Percentiles rank a stretch among this genome's conserved stretches.
These are phyloP conservation scores for Phytophthora megakarya DNA, from an alignment of 352 stramenopile genomes.

Conservation along the genomic window DNA sequence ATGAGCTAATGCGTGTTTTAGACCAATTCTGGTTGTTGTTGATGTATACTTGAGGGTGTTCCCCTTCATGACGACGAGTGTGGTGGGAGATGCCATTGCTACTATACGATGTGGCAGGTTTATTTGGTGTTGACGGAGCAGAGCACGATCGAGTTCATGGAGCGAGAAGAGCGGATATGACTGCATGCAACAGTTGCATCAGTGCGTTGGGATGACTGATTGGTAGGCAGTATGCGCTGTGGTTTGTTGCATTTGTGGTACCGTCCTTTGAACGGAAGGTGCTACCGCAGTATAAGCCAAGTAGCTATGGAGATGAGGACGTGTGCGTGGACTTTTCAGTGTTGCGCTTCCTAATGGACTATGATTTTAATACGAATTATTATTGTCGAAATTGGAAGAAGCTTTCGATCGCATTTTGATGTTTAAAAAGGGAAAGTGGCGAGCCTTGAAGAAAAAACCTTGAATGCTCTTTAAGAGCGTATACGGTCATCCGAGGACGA, in stretches of 20 bases:
- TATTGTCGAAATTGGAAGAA: too few relatives aligned
- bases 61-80: slow-evolving; percentile 43
- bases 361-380: too few relatives aligned
- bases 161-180: slow-evolving; percentile 21
- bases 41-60: slow-evolving; percentile 53
- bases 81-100: slow-evolving; percentile 39
- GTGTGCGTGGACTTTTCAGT: not conserved
- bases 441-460: too few relatives aligned
- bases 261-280: slow-evolving; percentile 13
- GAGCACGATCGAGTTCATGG: slow-evolving; percentile 49
- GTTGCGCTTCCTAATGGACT: too few relatives aligned
- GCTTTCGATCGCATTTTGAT: too few relatives aligned
- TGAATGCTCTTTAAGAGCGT: too few relatives aligned
- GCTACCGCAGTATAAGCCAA: slow-evolving; percentile 29
- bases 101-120: slow-evolving; percentile 50
- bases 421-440: too few relatives aligned
- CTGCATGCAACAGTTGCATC: slow-evolving; percentile 18
- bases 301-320: not conserved
- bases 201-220: slow-evolving; percentile 32
- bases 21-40: slow-evolving; percentile 58
- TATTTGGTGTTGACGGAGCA: slow-evolving; percentile 53
- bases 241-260: slow-evolving; percentile 36
- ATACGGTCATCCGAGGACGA: too few relatives aligned
- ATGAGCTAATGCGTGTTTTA: slow-evolving; percentile 18
- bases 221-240: slow-evolving; percentile 32